These are phyloP conservation scores for Aspergillus candidus DNA, from an alignment of 2,329 filamentous ascomycete genomes.

Conservation along the genomic window DNA sequence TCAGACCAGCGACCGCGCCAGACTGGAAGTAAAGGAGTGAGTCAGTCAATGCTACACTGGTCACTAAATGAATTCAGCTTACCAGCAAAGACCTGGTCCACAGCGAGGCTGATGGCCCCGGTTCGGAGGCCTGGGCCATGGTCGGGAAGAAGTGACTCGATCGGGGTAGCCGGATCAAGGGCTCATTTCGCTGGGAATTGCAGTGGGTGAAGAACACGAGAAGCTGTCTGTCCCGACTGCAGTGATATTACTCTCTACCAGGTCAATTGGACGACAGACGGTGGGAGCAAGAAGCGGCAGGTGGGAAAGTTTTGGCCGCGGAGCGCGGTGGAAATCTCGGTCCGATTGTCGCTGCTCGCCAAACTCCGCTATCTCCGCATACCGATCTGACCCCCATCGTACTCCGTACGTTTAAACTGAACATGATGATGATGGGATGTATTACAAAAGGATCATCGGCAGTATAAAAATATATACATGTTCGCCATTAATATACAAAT, in stretches of 20 bases:
- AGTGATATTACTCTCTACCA: neutral
- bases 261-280: neutral
- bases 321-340: slow-evolving; percentile 6
- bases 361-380: slow-evolving; percentile 21
- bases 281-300: neutral
- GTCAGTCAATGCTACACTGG: slow-evolving; percentile 1
- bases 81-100: slow-evolving; percentile 41
- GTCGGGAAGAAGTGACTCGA: neutral
- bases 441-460: no score
- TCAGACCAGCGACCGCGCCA: slow-evolving; percentile 86
- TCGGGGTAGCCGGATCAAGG: neutral
- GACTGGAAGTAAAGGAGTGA: slow-evolving; percentile 46
- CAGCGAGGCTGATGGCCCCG: slow-evolving; percentile 33
- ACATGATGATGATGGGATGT: no score
- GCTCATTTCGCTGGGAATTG: neutral
- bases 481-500: slow-evolving; percentile 25
- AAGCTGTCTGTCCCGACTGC: no score
- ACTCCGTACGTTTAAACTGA: no score
- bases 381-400: no score
- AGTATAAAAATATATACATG: no score
- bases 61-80: slow-evolving; percentile 9
- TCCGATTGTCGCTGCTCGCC: slow-evolving; percentile 14
- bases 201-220: neutral
- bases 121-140: slow-evolving; percentile 24
- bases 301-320: neutral